Evolutionary conservation across 306 rosid species (phyloP).

Genomic region (Begonia peltatifolia): DNA sequence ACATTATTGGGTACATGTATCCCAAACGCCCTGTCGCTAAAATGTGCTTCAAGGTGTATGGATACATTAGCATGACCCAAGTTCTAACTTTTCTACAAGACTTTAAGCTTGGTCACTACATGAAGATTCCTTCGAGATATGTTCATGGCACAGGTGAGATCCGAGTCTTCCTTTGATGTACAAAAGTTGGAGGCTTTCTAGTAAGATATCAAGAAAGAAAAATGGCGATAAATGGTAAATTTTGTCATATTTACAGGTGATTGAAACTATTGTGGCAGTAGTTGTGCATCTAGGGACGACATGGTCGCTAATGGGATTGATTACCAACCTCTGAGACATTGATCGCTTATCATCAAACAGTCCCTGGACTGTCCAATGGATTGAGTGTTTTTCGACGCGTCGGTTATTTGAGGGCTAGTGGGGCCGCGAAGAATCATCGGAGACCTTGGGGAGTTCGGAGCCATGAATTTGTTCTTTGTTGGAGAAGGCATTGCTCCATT

Average conservation of each 20-base stretch:
- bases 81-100: slow-evolving; percentile 53
- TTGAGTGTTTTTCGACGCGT: slow-evolving; percentile 59
- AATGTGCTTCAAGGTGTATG: slow-evolving; percentile 93
- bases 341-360: slow-evolving; percentile 29
- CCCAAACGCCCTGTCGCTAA: slow-evolving; percentile 87
- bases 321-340: slow-evolving; percentile 54
- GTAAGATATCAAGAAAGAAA: too few relatives aligned
- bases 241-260: slow-evolving; percentile 23
- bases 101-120: slow-evolving; percentile 86
- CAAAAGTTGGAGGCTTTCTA: neutral
- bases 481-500: slow-evolving; percentile 60
- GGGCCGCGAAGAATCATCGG: slow-evolving; percentile 84
- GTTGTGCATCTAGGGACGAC: slow-evolving; percentile 43
- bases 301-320: slow-evolving; percentile 70
- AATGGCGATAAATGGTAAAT: neutral
- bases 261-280: slow-evolving; percentile 50
- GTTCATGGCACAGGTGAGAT: slow-evolving; percentile 79
- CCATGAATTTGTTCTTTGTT: slow-evolving; percentile 54
- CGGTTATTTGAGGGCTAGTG: slow-evolving; percentile 81
- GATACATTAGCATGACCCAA: slow-evolving; percentile 81
- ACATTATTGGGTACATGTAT: slow-evolving; percentile 71
- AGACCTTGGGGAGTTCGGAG: slow-evolving; percentile 52
- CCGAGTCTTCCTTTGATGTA: neutral
- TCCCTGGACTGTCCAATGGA: slow-evolving; percentile 86
- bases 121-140: slow-evolving; percentile 93